These are phyloP conservation scores for Colletotrichum higginsianum DNA, from an alignment of 2,329 filamentous ascomycete species.

Conservation along the genomic window DNA sequence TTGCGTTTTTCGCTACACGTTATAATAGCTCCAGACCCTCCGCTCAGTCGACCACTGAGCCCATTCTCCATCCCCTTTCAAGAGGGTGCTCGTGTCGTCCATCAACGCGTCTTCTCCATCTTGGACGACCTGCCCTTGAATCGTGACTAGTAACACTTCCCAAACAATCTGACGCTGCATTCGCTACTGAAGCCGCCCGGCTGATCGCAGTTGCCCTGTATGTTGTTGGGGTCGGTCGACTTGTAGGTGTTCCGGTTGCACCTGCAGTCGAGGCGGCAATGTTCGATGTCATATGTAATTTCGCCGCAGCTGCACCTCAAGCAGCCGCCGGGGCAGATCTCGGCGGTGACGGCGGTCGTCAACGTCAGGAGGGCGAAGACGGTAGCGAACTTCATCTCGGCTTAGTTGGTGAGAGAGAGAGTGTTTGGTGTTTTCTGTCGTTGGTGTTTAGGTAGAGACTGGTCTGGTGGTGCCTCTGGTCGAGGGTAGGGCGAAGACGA, in stretches of 20 bases:
- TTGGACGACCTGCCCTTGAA: neutral
- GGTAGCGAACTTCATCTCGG: neutral
- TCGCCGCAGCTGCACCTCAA: constrained; percentile 15
- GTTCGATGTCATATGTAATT: neutral
- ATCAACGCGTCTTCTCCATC: neutral
- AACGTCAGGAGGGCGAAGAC: neutral
- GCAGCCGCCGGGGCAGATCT: constrained; percentile 7
- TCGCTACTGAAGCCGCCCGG: neutral
- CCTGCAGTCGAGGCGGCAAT: neutral
- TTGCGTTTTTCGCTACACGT: too few species aligned
- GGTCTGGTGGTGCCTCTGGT: neutral
- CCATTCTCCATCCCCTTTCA: neutral
- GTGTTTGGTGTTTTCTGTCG: neutral
- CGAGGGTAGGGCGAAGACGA: too few species aligned
- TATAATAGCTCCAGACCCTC: too few species aligned
- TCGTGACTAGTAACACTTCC: neutral
- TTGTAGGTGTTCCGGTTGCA: constrained; percentile 10
- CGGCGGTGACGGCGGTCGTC: neutral
- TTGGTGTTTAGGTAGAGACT: neutral
- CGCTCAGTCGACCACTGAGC: neutral
- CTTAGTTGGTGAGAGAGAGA: neutral
- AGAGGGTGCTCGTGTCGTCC: neutral
- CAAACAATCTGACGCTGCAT: neutral
- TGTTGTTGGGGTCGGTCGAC: neutral
- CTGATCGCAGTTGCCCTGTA: constrained; percentile 16